Percentiles rank a stretch among this genome's conserved stretches.
Conservation (phyloP, 495 filamentous ascomycete species). For the Penicillium riverlandense region DNA sequence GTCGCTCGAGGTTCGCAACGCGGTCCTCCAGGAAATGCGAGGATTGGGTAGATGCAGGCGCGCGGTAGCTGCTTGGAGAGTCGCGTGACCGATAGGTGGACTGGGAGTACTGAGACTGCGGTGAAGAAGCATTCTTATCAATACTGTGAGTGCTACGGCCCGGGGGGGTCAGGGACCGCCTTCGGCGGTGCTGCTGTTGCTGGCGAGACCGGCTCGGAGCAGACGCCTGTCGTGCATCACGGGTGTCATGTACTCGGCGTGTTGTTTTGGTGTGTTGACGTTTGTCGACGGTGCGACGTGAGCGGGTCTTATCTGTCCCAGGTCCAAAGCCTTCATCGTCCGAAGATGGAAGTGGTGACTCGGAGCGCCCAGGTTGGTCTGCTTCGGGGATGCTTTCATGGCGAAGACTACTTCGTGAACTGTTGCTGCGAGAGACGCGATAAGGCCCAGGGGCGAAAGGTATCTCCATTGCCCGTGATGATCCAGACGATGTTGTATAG, state of each 20-base stretch:
- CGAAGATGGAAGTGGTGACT: constrained; percentile 35
- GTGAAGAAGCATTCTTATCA: constrained; percentile 13
- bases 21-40: constrained; percentile 28
- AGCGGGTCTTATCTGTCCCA: not conserved
- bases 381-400: constrained; percentile 16
- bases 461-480: not conserved
- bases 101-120: constrained; percentile 18
- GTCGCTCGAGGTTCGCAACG: constrained; percentile 34
- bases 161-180: constrained; percentile 20
- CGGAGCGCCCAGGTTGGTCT: constrained; percentile 12
- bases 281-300: constrained; percentile 7
- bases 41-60: constrained; percentile 1
- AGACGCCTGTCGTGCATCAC: constrained; percentile 1
- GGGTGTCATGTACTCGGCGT: constrained; percentile 9
- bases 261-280: constrained; percentile 1
- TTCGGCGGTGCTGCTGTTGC: constrained; percentile 4
- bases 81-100: constrained; percentile 16
- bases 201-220: not conserved
- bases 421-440: constrained; percentile 21
- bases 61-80: constrained; percentile 11
- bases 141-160: constrained; percentile 11
- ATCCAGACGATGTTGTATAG: constrained; percentile 1
- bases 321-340: constrained; percentile 33
- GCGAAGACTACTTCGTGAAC: constrained; percentile 19
- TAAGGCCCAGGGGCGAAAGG: constrained; percentile 6